phyloP scores from a whole-genome alignment of 2,329 filamentous ascomycete genomes.

The Hypoxylon sp. region DNA sequence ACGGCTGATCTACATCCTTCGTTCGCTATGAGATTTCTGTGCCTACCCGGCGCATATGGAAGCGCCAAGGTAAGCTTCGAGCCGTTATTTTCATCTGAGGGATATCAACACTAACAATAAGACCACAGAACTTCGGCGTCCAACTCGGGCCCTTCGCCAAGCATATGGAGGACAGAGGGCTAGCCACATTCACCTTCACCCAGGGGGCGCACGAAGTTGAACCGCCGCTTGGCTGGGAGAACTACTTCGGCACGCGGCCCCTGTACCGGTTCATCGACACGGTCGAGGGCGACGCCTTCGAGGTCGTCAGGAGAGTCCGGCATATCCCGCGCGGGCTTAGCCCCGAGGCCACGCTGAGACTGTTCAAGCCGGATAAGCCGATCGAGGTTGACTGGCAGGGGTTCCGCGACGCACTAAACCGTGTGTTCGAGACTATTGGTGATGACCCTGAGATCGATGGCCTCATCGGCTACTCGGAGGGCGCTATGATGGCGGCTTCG shows the following conservation, averaged over 20 bases:
- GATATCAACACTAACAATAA: constrained; percentile 11
- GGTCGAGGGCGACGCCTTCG: constrained; percentile 39
- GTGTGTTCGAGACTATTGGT: constrained; percentile 57
- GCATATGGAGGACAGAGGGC: constrained; percentile 40
- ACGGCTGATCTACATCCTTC: background rate
- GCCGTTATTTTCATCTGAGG: too few relatives aligned
- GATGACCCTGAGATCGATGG: constrained; percentile 59
- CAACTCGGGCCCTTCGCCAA: constrained; percentile 42
- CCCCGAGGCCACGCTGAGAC: constrained; percentile 40
- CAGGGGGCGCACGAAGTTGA: constrained; percentile 41
- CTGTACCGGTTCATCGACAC: constrained; percentile 41
- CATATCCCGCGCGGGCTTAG: constrained; percentile 40
- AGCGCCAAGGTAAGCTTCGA: constrained; percentile 41
- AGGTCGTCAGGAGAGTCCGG: constrained; percentile 35
- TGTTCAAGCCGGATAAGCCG: constrained; percentile 27
- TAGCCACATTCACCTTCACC: constrained; percentile 40
- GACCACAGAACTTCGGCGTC: constrained; percentile 39
- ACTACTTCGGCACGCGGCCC: constrained; percentile 44
- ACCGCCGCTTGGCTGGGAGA: constrained; percentile 43
- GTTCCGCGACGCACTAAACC: constrained; percentile 48
- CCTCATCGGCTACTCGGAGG: constrained; percentile 65
- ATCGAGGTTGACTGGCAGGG: constrained; percentile 19
- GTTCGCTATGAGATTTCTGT: constrained; percentile 44
- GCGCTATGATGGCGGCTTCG: constrained; percentile 61
- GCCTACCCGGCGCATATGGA: constrained; percentile 42